phyloP scores from a whole-genome alignment of 1,284 basidiomycete genomes.

The Jaminaea rosea region DNA sequence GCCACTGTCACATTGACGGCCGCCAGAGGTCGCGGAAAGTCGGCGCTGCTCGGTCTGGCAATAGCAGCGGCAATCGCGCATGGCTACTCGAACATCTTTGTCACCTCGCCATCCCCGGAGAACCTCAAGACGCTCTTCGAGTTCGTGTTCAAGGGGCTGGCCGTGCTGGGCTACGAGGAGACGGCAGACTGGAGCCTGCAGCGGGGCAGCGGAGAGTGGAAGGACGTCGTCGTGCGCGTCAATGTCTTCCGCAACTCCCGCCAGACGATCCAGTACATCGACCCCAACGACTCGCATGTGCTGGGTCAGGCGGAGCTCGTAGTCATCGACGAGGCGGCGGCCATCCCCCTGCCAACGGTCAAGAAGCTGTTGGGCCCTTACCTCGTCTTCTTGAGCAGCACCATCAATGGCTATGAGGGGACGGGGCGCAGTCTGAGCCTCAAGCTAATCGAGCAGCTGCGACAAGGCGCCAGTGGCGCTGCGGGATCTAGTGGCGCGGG shows the following conservation, averaged over 20 bases:
- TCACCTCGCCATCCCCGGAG: constrained; percentile 93
- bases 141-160: constrained; percentile 94
- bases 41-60: constrained; percentile 84
- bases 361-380: constrained; percentile 92
- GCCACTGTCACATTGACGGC: constrained; percentile 94
- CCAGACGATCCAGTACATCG: constrained; percentile 61
- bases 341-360: constrained; percentile 90
- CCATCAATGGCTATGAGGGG: constrained; percentile 98
- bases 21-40: constrained; percentile 89
- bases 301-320: constrained; percentile 95
- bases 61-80: constrained; percentile 87
- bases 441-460: constrained; percentile 93
- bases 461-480: constrained; percentile 52
- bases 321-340: constrained; percentile 96
- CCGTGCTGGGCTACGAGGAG: constrained; percentile 90
- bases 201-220: constrained; percentile 91
- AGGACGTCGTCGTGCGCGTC: constrained; percentile 89
- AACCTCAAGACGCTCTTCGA: constrained; percentile 97
- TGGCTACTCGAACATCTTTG: constrained; percentile 96
- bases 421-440: constrained; percentile 93
- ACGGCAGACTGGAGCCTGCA: constrained; percentile 94
- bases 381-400: constrained; percentile 95
- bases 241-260: constrained; percentile 67
- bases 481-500: background rate
- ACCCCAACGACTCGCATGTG: constrained; percentile 93